A percentile compares a stretch with the other conserved stretches of the same genome.
Conservation (phyloP, 257 asterid genomes). For the Fraxinus excelsior region DNA sequence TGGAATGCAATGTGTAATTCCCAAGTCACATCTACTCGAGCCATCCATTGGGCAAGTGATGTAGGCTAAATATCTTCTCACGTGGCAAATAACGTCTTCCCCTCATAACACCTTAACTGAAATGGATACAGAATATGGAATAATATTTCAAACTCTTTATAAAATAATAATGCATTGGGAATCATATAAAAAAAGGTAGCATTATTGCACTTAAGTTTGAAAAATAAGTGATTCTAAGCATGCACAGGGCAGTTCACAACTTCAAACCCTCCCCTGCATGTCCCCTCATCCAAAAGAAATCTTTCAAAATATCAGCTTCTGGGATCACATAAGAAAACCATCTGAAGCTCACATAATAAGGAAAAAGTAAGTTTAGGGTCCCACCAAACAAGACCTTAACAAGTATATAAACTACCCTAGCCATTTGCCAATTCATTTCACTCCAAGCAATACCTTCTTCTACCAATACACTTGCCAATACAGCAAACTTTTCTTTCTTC, state of each 20-base stretch:
- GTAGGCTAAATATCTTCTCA: constrained; percentile 13
- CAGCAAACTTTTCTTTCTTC: neutral
- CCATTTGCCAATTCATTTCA: constrained; percentile 35
- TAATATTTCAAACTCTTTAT: constrained; percentile 20
- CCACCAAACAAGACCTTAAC: constrained; percentile 32
- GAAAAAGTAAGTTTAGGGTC: constrained; percentile 24
- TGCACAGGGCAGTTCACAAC: constrained; percentile 28
- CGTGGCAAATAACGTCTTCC: constrained; percentile 19
- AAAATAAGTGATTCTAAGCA: constrained; percentile 21
- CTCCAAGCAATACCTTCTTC: constrained; percentile 15
- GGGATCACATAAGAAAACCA: constrained; percentile 34
- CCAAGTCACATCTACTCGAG: neutral
- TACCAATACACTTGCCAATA: neutral
- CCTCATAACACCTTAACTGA: constrained; percentile 29
- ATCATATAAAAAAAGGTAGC: constrained; percentile 28
- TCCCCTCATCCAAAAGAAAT: constrained; percentile 28
- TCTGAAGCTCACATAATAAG: constrained; percentile 12
- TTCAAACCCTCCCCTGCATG: constrained; percentile 25
- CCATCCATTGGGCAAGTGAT: neutral
- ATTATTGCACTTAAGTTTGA: constrained; percentile 9
- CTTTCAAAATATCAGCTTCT: constrained; percentile 26
- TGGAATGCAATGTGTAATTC: neutral
- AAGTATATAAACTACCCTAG: constrained; percentile 40
- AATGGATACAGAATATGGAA: constrained; percentile 39
- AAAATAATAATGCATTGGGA: constrained; percentile 35